phyloP scores from a whole-genome alignment of 768 basidiomycete genomes.

The Tylopilus sp. region DNA sequence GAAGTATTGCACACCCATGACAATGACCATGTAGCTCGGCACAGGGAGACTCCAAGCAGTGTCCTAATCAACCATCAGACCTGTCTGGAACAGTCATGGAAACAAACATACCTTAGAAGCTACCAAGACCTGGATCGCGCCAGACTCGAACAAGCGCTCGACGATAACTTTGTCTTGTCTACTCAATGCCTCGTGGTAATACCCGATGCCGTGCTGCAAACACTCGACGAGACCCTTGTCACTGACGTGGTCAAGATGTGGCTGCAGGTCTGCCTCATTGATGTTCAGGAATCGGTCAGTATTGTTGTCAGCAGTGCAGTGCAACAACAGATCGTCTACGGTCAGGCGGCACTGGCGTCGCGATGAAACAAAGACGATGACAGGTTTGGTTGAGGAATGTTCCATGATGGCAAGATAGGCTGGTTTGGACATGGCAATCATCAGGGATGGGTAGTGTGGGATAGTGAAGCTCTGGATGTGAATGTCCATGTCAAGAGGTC shows the following conservation, averaged over 20 bases:
- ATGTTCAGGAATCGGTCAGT: constrained; percentile 87
- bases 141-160: constrained; percentile 86
- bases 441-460: constrained; percentile 97
- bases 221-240: constrained; percentile 77
- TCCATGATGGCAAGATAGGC: constrained; percentile 92
- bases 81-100: background rate
- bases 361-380: constrained; percentile 90
- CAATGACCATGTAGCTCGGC: constrained; percentile 94
- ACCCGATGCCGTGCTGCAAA: constrained; percentile 87
- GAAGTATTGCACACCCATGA: constrained; percentile 98
- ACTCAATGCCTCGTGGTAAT: constrained; percentile 90
- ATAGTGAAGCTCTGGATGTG: constrained; percentile 94
- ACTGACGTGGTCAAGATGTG: constrained; percentile 80
- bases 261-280: constrained; percentile 74
- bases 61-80: constrained; percentile 48
- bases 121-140: constrained; percentile 91
- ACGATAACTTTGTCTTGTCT: constrained; percentile 94
- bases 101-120: constrained; percentile 74
- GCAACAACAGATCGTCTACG: constrained; percentile 85
- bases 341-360: constrained; percentile 92
- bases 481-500: constrained; percentile 96
- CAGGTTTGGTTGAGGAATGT: constrained; percentile 79
- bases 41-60: constrained; percentile 96
- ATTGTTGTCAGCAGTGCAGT: constrained; percentile 85
- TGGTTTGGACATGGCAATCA: constrained; percentile 99